phyloP scores from a whole-genome alignment of 768 basidiomycete genomes.

The Ramaria rubella region DNA sequence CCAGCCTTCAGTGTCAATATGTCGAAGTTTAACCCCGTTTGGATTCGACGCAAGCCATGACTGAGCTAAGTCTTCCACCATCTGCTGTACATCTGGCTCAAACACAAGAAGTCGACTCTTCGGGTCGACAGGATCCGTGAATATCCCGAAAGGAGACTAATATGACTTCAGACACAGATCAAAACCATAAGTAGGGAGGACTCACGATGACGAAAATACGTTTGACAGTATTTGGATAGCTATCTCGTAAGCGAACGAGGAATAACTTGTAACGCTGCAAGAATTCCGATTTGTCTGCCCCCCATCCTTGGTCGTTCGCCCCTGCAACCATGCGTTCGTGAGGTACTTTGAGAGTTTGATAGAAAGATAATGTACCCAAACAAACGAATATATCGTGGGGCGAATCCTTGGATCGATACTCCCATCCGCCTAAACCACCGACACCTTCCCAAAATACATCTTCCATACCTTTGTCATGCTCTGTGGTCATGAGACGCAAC shows the following conservation, averaged over 20 bases:
- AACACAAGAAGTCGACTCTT: not conserved
- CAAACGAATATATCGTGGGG: slow-evolving; percentile 5
- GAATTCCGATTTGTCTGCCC: slow-evolving; percentile 3
- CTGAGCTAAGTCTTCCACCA: slow-evolving; percentile 1
- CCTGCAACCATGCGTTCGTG: not conserved
- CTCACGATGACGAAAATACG: slow-evolving; percentile 5
- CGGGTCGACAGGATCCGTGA: not conserved
- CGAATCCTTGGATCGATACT: not conserved
- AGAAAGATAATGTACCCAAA: not conserved
- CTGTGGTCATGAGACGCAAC: not conserved
- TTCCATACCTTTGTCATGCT: not conserved
- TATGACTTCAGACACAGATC: not conserved
- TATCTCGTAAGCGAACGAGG: slow-evolving; percentile 1
- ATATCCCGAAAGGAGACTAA: slow-evolving; percentile 7
- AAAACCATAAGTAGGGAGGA: not conserved
- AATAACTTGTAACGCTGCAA: not conserved
- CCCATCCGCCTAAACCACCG: slow-evolving; percentile 1
- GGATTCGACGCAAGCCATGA: slow-evolving; percentile 1
- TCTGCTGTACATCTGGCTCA: slow-evolving; percentile 4
- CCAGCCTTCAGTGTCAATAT: slow-evolving; percentile 4
- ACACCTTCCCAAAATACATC: slow-evolving; percentile 9
- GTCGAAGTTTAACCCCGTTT: not conserved
- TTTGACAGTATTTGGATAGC: not conserved
- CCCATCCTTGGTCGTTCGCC: slow-evolving; percentile 1
- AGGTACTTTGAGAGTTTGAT: not conserved